Evolutionary conservation across 2,329 filamentous ascomycete genomes (phyloP), one percentile per base, ranked within the genome.

Genomic region (Fonsecaea erecta): DNA sequence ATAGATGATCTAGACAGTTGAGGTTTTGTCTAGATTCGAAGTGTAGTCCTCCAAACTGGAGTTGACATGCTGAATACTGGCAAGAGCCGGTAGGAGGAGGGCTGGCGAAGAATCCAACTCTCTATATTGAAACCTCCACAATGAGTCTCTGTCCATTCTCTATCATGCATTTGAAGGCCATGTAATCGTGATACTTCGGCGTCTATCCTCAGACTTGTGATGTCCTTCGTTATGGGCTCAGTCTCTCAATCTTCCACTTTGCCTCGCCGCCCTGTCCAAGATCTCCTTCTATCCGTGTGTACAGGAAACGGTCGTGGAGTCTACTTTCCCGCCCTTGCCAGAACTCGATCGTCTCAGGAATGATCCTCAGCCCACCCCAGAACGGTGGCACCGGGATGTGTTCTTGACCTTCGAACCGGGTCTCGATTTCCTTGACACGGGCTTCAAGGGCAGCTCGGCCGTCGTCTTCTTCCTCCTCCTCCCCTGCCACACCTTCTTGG

Each of bases 311-410:
- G 82, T 99, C 95, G 79, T 99, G 95, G 77, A 99, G 80, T 65
- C 95, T 85, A 79, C 90, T 97, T 75, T 92, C 86, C 73, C 95
- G 86, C 2, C 95, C 95, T 82, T 97, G 93, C 86, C 95, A 99
- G 77, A 99, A 99, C 84, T 99, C 95, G 55, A 99, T 85, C 72
- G 87, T 86, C 74, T 93, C 90, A 0, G 95, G 94, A 69, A 93
- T 84, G 66, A 99, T 85, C 72, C 94, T 87, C 76, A 97, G 76
- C 0, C 95, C 95, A 32, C 95, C 95, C 95, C 95, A 99, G 76
- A 97, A 97, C 9, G 91, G 89, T 3, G 95, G 95, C 56, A 97
- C 88, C 1, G 93, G 93, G 70, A 99, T 96, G 63, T 90, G 79
- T 30, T 96, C 90, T 69, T 85, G 74, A 1, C 87, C 91, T 48